These are phyloP conservation scores for Tetradesmus lagerheimii DNA, from an alignment of 139 green algal genomes.

Conservation along the genomic window DNA sequence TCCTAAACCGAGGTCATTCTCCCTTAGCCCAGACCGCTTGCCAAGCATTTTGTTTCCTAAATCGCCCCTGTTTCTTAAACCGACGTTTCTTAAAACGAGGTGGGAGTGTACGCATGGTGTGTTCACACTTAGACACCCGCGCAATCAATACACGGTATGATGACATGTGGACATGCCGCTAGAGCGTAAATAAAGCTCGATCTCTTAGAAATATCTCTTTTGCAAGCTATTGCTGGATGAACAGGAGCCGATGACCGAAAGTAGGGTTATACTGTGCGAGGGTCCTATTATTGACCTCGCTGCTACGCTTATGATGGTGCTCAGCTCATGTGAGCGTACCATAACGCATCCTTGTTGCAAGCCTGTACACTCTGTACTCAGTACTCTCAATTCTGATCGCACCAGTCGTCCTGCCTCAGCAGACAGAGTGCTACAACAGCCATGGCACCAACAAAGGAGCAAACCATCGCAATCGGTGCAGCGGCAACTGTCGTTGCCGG, in stretches of 20 bases:
- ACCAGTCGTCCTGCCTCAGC: not conserved
- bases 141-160: too few relatives aligned
- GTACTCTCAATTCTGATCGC: not conserved
- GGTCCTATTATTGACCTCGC: not conserved
- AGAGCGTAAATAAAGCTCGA: too few relatives aligned
- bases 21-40: not conserved
- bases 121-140: too few relatives aligned
- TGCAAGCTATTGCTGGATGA: too few relatives aligned
- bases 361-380: not conserved
- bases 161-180: not conserved
- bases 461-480: slow-evolving; percentile 2
- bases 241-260: not conserved
- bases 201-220: too few relatives aligned
- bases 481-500: not conserved
- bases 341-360: not conserved
- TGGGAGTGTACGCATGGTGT: not conserved
- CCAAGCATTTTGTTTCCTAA: not conserved
- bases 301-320: not conserved
- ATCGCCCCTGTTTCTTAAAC: not conserved
- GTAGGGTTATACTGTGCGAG: not conserved
- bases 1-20: not conserved
- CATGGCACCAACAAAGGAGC: slow-evolving; percentile 26
- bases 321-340: not conserved
- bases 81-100: too few relatives aligned
- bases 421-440: not conserved